phyloP scores from a whole-genome alignment of 73 alveolate species.

The Halteria grandinella region DNA sequence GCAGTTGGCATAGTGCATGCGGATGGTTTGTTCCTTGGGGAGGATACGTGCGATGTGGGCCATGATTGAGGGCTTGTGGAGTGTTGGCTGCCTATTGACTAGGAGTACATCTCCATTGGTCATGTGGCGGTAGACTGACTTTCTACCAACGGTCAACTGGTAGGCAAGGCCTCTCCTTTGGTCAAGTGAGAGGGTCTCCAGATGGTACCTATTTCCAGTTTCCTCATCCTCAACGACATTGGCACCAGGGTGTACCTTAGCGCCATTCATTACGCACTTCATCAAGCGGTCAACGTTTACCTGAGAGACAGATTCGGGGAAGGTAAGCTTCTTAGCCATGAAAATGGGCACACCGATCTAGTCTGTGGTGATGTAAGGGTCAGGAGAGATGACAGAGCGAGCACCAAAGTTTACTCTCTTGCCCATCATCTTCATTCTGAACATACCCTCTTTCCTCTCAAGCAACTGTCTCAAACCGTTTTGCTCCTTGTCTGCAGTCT shows the following conservation, averaged over 20 bases:
- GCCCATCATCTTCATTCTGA: conserved; percentile 99
- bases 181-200: conserved; percentile 79
- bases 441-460: conserved; percentile 98
- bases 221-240: conserved; percentile 82
- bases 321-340: conserved; percentile 95
- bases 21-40: conserved; percentile 95
- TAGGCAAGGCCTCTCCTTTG: conserved; percentile 91
- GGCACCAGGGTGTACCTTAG: conserved; percentile 94
- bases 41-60: conserved; percentile 94
- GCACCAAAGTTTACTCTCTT: conserved; percentile 99
- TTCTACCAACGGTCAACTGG: conserved; percentile 79
- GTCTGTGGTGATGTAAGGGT: conserved; percentile 96
- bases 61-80: conserved; percentile 97
- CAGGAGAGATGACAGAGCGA: conserved; percentile 99
- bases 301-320: conserved; percentile 96
- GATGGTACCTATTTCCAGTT: conserved; percentile 82
- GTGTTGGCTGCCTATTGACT: conserved; percentile 98
- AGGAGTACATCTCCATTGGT: conserved; percentile 94
- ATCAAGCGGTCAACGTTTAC: conserved; percentile 87
- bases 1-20: conserved; percentile 99
- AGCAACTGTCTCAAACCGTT: conserved; percentile 95
- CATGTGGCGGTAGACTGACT: conserved; percentile 95
- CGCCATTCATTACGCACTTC: conserved; percentile 90
- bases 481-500: conserved; percentile 93
- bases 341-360: conserved; percentile 98